phyloP scores from a whole-genome alignment of 768 basidiomycete species.

The Cystobasidium onofrii region DNA sequence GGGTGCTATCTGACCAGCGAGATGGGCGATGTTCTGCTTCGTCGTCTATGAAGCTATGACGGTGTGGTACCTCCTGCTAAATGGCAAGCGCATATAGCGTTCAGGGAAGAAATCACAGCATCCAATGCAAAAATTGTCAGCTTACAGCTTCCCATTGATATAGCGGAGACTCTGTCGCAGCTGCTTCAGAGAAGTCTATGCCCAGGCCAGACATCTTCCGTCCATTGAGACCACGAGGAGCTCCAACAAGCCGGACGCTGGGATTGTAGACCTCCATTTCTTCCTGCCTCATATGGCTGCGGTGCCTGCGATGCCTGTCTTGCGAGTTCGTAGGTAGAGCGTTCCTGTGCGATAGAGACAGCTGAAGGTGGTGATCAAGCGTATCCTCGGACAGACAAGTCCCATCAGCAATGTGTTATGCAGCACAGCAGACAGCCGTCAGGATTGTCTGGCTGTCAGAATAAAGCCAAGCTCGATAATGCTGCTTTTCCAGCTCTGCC shows the following conservation, averaged over 20 bases:
- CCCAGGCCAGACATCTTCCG: slow-evolving; percentile 24
- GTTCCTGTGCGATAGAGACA: not conserved
- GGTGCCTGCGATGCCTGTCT: not conserved
- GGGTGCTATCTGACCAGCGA: slow-evolving; percentile 20
- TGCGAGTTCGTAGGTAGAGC: not conserved
- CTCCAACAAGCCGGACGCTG: not conserved
- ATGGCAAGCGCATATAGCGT: not conserved
- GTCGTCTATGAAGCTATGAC: not conserved
- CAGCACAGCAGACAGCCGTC: not conserved
- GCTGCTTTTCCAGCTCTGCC: not conserved
- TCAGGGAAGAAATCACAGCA: too few relatives aligned
- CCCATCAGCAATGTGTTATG: not conserved
- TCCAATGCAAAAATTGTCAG: too few relatives aligned
- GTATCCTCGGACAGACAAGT: too few relatives aligned
- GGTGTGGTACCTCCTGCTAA: not conserved
- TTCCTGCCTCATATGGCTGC: not conserved
- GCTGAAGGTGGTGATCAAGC: not conserved
- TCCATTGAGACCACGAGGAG: not conserved
- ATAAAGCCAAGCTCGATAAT: not conserved
- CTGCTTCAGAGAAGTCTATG: slow-evolving; percentile 17
- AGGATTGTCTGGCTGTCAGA: not conserved
- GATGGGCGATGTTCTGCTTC: not conserved
- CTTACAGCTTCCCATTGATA: slow-evolving; percentile 16
- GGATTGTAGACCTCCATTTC: not conserved
- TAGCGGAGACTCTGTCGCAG: not conserved